Conservation (phyloP, 305 asterid genomes). For the Fraxinus nigra region DNA sequence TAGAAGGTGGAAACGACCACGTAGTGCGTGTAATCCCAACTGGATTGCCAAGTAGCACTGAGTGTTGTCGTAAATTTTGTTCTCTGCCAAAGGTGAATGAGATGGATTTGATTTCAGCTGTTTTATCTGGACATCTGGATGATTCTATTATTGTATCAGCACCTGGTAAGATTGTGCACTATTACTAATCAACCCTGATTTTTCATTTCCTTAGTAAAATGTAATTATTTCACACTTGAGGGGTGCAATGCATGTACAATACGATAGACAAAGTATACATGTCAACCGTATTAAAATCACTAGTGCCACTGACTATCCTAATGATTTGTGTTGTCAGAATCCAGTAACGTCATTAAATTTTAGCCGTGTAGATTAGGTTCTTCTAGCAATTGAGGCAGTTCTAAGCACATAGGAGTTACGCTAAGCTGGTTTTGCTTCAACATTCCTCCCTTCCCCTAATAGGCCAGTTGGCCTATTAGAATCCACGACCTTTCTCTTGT, state of each 20-base stretch:
- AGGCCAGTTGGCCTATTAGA: background rate
- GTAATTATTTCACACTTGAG: background rate
- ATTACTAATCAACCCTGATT: background rate
- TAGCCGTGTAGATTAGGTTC: background rate
- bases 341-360: background rate
- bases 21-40: constrained; percentile 61
- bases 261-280: background rate
- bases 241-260: background rate
- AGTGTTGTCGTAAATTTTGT: constrained; percentile 35
- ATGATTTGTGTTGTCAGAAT: background rate
- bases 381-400: background rate
- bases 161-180: constrained; percentile 55
- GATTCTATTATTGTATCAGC: constrained; percentile 60
- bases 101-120: constrained; percentile 69
- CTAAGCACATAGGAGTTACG: background rate
- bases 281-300: background rate
- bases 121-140: constrained; percentile 68
- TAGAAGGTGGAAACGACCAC: constrained; percentile 40
- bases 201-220: constrained; percentile 2
- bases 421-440: background rate
- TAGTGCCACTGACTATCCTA: background rate
- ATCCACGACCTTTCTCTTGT: background rate
- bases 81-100: constrained; percentile 64
- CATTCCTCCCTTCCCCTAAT: background rate
- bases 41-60: constrained; percentile 35